Conservation (phyloP, 768 basidiomycete genomes). For the Phallus indusiatus region DNA sequence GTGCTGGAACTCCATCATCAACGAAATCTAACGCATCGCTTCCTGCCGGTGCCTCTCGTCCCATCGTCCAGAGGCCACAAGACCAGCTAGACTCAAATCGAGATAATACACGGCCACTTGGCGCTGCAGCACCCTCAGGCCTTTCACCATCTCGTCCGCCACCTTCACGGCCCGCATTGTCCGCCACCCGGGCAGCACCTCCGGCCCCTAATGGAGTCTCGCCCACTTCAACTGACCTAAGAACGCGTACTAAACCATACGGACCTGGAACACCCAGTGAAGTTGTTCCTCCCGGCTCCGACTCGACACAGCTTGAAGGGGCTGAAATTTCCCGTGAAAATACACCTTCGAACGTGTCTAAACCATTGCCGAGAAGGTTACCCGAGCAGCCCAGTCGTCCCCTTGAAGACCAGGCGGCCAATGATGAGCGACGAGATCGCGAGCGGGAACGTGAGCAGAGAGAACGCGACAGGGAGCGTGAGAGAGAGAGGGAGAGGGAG, state of each 20-base stretch:
- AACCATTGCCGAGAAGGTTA: conserved; percentile 8
- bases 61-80: conserved; percentile 33
- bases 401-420: neutral
- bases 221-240: conserved; percentile 56
- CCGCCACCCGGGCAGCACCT: conserved; percentile 46
- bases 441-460: conserved; percentile 16
- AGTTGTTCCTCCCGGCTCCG: conserved; percentile 17
- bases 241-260: conserved; percentile 51
- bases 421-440: conserved; percentile 20
- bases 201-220: conserved; percentile 41
- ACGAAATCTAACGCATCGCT: conserved; percentile 5
- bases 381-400: conserved; percentile 38
- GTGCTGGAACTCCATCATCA: conserved; percentile 24
- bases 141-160: conserved; percentile 55
- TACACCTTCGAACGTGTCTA: conserved; percentile 16
- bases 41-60: conserved; percentile 21
- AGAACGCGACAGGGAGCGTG: conserved; percentile 23
- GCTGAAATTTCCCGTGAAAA: conserved; percentile 27
- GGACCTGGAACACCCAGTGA: conserved; percentile 32
- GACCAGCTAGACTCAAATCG: conserved; percentile 34
- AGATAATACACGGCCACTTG: conserved; percentile 28
- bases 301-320: neutral
- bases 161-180: conserved; percentile 53
- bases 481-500: conserved; percentile 14
- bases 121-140: conserved; percentile 17